Base-by-base conservation (phyloP, 768 basidiomycete species). In the Amanita rubescens region DNA sequence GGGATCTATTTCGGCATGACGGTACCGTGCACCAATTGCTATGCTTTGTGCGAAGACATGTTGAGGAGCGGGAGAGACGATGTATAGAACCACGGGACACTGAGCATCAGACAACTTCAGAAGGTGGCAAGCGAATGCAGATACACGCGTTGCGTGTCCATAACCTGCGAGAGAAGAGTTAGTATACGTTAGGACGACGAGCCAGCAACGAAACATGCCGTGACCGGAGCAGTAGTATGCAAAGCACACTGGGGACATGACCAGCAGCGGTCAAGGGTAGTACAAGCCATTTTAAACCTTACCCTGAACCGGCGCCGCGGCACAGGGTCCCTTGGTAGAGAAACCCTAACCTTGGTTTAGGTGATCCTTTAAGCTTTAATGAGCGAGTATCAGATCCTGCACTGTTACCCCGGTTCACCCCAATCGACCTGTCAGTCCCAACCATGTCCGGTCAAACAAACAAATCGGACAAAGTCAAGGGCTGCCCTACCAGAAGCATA, bases 111-210 rank as follows among this genome's bases (percentile, higher is more conserved):
- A 59, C 12, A 82, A 69, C 49, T 66, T 70, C 19, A 85, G 70
- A 15, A 91, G 72, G 58, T 82, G 78, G 43, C 72, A 67, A 3
- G 84, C 74, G 57, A 90, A 81, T 1, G 88, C 88, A 14, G 86
- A 86, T 14, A 90, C 88, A 34, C 88, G 80, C 3, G 88, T 91
- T 8, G 87, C 88, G 62, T 90, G 88, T n/a, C 87, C 85, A 53
- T 85, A 89, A n/a, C 85, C 84, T 86, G 58, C 20, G n/a, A 48
- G 35, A 17, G 33, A 35, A 52, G 5, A 56, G 19, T 38, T 33
- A 53, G n/a, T 55, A 41, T 27, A 33, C 17, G 11, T 47, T 9
- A 22, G 43, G 14, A 25, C 2, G 33, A 32, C 35, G 42, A 25
- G 46, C n/a, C 30, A 51, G 51, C 34, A 37, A 33, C 8, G 25